Conservation (phyloP, 371 early-diverging fungal genomes). For the Massospora cicadina region DNA sequence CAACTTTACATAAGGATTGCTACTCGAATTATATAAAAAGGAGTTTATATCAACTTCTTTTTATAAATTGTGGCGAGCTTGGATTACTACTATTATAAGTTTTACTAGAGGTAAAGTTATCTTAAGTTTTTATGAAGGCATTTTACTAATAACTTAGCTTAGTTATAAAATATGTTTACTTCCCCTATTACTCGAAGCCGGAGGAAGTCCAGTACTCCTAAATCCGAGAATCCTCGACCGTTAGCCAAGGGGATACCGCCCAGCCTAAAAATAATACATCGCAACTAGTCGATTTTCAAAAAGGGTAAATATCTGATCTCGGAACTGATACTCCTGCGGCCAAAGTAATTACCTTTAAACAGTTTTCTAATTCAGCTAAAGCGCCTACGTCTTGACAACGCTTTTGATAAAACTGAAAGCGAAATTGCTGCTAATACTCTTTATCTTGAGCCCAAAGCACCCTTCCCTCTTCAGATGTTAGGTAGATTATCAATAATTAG, state of each 20-base stretch:
- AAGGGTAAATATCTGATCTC: not conserved
- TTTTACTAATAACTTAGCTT: too few species aligned
- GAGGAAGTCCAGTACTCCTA: not conserved
- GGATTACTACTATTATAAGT: too few species aligned
- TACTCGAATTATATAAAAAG: too few species aligned
- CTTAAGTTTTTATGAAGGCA: too few species aligned
- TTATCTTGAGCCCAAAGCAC: not conserved
- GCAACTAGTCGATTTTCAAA: not conserved
- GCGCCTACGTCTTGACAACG: not conserved
- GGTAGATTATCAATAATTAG: not conserved
- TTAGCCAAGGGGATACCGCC: not conserved
- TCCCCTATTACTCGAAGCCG: not conserved
- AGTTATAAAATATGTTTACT: not conserved
- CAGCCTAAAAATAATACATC: not conserved
- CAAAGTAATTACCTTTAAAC: not conserved
- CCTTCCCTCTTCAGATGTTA: not conserved
- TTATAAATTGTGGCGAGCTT: too few species aligned
- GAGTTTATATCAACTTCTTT: too few species aligned
- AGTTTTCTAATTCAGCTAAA: not conserved
- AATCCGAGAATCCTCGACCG: not conserved
- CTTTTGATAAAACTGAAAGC: not conserved
- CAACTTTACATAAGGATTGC: too few species aligned
- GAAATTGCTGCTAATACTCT: not conserved
- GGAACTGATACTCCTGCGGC: not conserved
- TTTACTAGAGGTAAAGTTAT: too few species aligned